A percentile compares a stretch with the other conserved stretches of the same genome.
Evolutionary conservation across 2,329 filamentous ascomycete species (phyloP).

Genomic region (Didymella segeticola): DNA sequence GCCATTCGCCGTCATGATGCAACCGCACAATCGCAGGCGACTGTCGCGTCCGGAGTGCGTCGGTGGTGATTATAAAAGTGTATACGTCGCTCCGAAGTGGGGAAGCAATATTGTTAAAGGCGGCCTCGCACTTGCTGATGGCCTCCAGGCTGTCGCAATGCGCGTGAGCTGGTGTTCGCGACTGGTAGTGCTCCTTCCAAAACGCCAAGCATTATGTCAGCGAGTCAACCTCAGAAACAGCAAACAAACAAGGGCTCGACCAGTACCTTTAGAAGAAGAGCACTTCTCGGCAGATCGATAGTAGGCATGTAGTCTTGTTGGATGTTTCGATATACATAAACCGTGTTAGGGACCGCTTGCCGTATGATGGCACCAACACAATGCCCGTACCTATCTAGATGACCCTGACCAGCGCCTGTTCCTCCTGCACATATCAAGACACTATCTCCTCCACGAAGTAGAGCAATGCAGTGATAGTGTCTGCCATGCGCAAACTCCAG

Average conservation of each 20-base stretch:
- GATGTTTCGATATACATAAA: neutral
- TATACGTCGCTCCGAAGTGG: neutral
- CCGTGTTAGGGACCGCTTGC: neutral
- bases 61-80: slow-evolving; percentile 18
- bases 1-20: slow-evolving; percentile 45
- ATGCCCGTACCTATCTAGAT: neutral
- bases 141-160: slow-evolving; percentile 19
- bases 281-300: neutral
- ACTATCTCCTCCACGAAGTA: slow-evolving; percentile 8
- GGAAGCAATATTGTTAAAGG: slow-evolving; percentile 14
- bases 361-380: neutral
- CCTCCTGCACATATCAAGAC: too few relatives aligned
- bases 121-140: slow-evolving; percentile 24
- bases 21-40: neutral
- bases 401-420: too few relatives aligned
- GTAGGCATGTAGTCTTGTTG: neutral
- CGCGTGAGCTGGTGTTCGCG: slow-evolving; percentile 6
- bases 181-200: slow-evolving; percentile 13
- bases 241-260: neutral
- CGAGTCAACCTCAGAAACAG: neutral
- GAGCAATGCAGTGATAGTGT: neutral
- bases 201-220: slow-evolving; percentile 16
- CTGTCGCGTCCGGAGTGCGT: slow-evolving; percentile 46
- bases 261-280: neutral
- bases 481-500: slow-evolving; percentile 23